Evolutionary conservation across 805 yeast species (phyloP), one percentile per base, ranked within the genome.

Genomic region (Starmerella vaccinii): DNA sequence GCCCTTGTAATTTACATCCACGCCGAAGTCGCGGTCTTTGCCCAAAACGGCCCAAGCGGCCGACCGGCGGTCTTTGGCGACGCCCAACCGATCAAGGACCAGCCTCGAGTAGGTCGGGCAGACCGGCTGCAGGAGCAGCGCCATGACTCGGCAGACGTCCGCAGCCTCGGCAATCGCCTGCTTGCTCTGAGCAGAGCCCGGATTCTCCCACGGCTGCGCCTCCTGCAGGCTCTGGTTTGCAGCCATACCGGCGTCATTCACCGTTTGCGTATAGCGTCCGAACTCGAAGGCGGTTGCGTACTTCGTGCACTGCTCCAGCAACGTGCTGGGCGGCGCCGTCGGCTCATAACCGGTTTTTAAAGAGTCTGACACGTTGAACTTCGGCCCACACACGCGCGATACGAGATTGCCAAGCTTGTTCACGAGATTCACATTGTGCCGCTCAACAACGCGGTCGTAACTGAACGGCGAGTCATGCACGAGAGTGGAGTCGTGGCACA

Each of bases 381-480:
- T 78, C 30, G 74, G 71, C 1, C 89, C 85, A 49, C 94, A 80
- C 32, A 81, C 76, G 53, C 98, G 72, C 54, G 81, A 76, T 19
- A 83, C 71, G 45, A 89, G 70, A 61, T 90, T 92, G 42, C 92
- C 88, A 68, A 81, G 81, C 63, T 89, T 89, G 53, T 87, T 86
- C 50, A 86, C 80, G 37, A 90, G 70, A 58, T 79, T 77, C 19
- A 64, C 59, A 46, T 68, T 65, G 56, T 71, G 68, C 12, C 69
- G 52, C 45, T 60, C 61, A 8, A 60, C 44, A 30, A 78, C 80
- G 55, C 94, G 73, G 15, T 68, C 73, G 46, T 81, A 84, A 29
- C 81, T 76, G 63, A 82, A 92, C 58, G 88, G 88, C 57, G 89
- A 78, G 66, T 92, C 98, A 26, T 76, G 73, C 23, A 77, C 82